Percentiles rank a stretch among this genome's conserved stretches.
Conservation (phyloP, 129 eudicot species). For the Chrysanthemum seticuspe region DNA sequence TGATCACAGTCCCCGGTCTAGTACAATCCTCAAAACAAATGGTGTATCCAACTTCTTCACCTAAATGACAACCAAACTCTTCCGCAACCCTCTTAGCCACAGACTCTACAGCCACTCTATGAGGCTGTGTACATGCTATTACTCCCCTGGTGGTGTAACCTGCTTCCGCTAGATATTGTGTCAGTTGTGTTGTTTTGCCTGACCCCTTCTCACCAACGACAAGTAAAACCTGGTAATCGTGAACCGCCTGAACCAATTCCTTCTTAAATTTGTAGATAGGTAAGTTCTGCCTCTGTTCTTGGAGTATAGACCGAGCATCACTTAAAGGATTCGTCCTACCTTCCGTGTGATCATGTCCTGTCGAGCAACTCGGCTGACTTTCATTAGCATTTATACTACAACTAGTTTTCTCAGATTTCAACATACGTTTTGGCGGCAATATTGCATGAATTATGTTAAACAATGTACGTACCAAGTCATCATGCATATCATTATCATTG, state of each 20-base stretch:
- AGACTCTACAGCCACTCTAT: slow-evolving; percentile 89
- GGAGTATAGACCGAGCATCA: slow-evolving; percentile 8
- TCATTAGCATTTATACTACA: too few species aligned
- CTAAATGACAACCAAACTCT: slow-evolving; percentile 87
- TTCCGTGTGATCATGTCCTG: too few species aligned
- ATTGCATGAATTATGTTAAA: too few species aligned
- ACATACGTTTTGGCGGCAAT: too few species aligned
- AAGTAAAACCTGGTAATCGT: slow-evolving; percentile 81
- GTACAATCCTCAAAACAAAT: slow-evolving; percentile 61
- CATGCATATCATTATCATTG: too few species aligned
- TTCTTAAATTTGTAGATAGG: slow-evolving; percentile 81
- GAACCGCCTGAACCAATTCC: slow-evolving; percentile 70
- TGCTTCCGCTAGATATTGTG: slow-evolving; percentile 87
- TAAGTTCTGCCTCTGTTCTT: slow-evolving; percentile 84
- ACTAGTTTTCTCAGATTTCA: too few species aligned
- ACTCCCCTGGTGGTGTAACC: slow-evolving; percentile 84
- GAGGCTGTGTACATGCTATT: slow-evolving; percentile 41
- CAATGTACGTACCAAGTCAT: too few species aligned
- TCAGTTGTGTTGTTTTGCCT: slow-evolving; percentile 84
- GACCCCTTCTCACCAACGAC: slow-evolving; percentile 92
- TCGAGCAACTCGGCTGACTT: too few species aligned
- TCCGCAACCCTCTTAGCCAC: slow-evolving; percentile 94
- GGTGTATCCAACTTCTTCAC: slow-evolving; percentile 93
- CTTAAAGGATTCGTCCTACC: too few species aligned
- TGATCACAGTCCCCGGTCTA: slow-evolving; percentile 82